Evolutionary conservation across 257 asterid species (phyloP).

Genomic region (Cruciata laevipes): DNA sequence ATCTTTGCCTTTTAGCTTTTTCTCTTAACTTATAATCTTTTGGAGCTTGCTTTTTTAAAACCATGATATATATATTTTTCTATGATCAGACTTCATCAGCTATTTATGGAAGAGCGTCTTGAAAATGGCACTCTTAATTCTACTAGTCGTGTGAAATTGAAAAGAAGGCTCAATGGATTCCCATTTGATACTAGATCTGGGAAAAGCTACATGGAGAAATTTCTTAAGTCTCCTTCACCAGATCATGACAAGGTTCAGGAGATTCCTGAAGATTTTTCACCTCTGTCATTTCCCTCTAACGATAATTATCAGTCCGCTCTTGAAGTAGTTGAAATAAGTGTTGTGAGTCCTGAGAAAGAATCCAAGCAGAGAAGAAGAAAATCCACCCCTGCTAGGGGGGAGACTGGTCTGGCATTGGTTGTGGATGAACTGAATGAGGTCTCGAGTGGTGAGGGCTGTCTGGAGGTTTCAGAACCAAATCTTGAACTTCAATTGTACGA

Average conservation of each 20-base stretch:
- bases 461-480: conserved; percentile 29
- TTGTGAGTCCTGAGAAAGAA: conserved; percentile 41
- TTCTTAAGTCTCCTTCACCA: conserved; percentile 57
- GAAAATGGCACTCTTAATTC: conserved; percentile 50
- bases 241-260: conserved; percentile 59
- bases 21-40: neutral
- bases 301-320: conserved; percentile 30
- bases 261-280: conserved; percentile 32
- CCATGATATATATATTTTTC: conserved; percentile 4
- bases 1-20: neutral
- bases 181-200: conserved; percentile 64
- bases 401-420: conserved; percentile 21
- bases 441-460: conserved; percentile 22
- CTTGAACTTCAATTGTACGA: conserved; percentile 28
- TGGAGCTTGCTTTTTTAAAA: conserved; percentile 2
- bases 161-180: conserved; percentile 75
- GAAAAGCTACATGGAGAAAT: conserved; percentile 78
- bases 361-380: conserved; percentile 30
- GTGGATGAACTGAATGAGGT: conserved; percentile 28
- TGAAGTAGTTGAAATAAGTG: conserved; percentile 34
- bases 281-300: conserved; percentile 30
- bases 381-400: conserved; percentile 34
- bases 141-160: conserved; percentile 57
- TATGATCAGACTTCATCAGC: conserved; percentile 70
- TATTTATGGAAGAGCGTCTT: conserved; percentile 70